Percentiles rank a stretch among this genome's conserved stretches.
These are phyloP conservation scores for Thermothielavioides terrestris DNA, from an alignment of 495 filamentous ascomycete genomes.

Conservation along the genomic window DNA sequence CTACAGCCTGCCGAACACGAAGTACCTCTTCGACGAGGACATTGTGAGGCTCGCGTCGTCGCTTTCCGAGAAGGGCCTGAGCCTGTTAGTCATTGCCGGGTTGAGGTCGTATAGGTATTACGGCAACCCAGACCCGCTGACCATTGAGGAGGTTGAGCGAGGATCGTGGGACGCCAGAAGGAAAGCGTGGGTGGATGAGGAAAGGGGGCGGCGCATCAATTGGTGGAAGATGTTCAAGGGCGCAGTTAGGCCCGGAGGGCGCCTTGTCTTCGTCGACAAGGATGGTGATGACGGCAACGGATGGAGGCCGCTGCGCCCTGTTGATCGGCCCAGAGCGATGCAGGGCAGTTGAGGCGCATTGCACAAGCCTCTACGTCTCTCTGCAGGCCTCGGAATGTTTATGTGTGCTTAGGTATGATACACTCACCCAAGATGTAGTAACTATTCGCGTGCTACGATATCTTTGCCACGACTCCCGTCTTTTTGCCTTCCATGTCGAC, in stretches of 20 bases:
- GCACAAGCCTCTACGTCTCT: no score
- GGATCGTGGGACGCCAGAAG: background rate
- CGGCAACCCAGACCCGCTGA: background rate
- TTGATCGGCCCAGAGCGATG: background rate
- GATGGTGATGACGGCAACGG: background rate
- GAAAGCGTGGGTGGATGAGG: background rate
- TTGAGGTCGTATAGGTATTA: slow-evolving; percentile 2
- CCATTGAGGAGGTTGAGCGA: slow-evolving; percentile 1
- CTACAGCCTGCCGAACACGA: background rate
- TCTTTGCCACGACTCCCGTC: no score
- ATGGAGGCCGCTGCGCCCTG: background rate
- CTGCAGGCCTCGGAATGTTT: no score
- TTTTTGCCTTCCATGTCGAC: no score
- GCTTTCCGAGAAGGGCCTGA: background rate
- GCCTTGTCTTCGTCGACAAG: slow-evolving; percentile 15
- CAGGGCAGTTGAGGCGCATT: background rate
- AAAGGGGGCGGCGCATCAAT: background rate
- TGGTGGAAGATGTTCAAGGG: slow-evolving; percentile 9
- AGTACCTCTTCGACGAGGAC: background rate
- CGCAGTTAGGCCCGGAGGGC: slow-evolving; percentile 16
- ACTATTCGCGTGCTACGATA: no score
- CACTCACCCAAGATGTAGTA: no score
- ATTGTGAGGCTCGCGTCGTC: background rate
- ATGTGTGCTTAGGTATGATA: no score
- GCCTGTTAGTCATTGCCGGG: slow-evolving; percentile 15